phyloP scores from a whole-genome alignment of 495 filamentous ascomycete genomes.

The Lasiosphaeris hirsuta region DNA sequence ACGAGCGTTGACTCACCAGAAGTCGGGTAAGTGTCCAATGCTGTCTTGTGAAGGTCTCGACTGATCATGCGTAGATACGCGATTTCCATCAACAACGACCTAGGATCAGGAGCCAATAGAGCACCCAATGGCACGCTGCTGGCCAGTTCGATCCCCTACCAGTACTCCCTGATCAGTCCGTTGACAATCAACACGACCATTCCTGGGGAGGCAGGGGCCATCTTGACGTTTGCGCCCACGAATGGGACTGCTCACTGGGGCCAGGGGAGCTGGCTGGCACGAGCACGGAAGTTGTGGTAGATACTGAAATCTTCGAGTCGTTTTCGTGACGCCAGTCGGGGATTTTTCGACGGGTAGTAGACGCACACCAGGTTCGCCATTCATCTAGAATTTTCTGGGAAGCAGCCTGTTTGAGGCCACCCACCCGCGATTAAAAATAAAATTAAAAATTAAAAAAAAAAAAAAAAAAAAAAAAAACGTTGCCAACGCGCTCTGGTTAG shows the following conservation, averaged over 20 bases:
- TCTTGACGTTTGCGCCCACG: conserved; percentile 39
- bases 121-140: conserved; percentile 48
- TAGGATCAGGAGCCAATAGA: conserved; percentile 47
- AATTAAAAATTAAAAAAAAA: no score
- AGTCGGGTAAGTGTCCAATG: conserved; percentile 28
- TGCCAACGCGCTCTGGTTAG: no score
- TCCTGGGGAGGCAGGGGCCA: conserved; percentile 51
- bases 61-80: conserved; percentile 23
- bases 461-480: no score
- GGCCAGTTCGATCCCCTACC: conserved; percentile 44
- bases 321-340: no score
- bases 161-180: conserved; percentile 46
- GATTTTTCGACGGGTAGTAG: no score
- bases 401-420: no score
- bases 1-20: conserved; percentile 56
- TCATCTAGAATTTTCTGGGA: no score
- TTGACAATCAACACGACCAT: conserved; percentile 43
- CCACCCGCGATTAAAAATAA: no score
- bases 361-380: no score
- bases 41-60: neutral
- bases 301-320: no score
- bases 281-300: no score
- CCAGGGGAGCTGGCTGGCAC: no score
- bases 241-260: neutral
- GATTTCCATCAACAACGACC: conserved; percentile 53